Base-by-base conservation (phyloP, 257 asterid genomes). In the Haberlea rhodopensis region DNA sequence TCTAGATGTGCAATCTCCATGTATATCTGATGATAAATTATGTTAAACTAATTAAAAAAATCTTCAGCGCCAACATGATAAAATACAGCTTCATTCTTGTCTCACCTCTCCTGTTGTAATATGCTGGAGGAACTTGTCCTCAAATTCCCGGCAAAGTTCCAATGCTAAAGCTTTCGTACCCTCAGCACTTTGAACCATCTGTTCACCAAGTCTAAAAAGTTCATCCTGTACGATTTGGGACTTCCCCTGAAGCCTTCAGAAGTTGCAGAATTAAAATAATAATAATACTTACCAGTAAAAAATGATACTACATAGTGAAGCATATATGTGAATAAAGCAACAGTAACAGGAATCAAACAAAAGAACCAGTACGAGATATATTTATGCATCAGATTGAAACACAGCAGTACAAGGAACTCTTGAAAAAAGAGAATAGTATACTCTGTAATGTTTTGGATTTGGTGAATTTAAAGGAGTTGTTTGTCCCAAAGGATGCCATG, bases 61-160 rank as follows among this genome's bases (percentile, higher is more conserved):
- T 9, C 46, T 22, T 63, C 6, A 23, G 26, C 22, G 18, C 15
- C 57, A 70, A 57, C 1, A 43, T 27, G 66, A 58, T 26, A 18
- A 53, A 58, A 57, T 16, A 67, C 24, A 57, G 27, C 31, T 26
- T 63, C 25, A 15, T 52, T 49, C 64, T 18, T 25, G 10, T 21
- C 82, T 76, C 79, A 88, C 96, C 91, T 88, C 98, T 67, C 99
- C 97, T 3, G 91, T 84, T 9, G 81, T 81, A 66, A 94, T 90
- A 72, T 94, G 99, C 84, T 73, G 95, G 75, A 94, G 99, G 80
- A 94, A 94, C 82, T 90, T 94, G 75, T 94, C 99, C 88, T 94
- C 99, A 73, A 90, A 94, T 79, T 94, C 99, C 59, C 99, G 95
- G 82, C 99, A 94, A 60, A 90, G 97, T 76, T 94, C 99, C 84